phyloP scores from a whole-genome alignment of 176 grass and related monocot genomes.

The Alopecurus myosuroides region DNA sequence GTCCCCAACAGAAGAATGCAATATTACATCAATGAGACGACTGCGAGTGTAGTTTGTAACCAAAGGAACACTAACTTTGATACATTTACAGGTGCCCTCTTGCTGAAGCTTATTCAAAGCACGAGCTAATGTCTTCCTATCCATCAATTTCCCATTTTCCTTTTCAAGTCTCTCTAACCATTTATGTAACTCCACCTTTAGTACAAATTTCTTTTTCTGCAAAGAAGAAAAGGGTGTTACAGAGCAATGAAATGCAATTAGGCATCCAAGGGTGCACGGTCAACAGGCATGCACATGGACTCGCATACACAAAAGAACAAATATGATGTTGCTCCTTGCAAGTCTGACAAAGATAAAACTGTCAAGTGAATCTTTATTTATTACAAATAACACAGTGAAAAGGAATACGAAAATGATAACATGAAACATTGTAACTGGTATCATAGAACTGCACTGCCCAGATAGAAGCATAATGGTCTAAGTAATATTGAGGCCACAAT shows the following conservation, averaged over 20 bases:
- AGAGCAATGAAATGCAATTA: slow-evolving; percentile 9
- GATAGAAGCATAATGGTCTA: neutral
- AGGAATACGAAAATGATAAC: slow-evolving; percentile 14
- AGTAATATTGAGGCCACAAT: neutral
- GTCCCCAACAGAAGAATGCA: slow-evolving; percentile 70
- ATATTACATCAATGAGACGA: slow-evolving; percentile 77
- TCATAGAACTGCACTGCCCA: neutral
- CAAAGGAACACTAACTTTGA: slow-evolving; percentile 78
- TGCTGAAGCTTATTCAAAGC: slow-evolving; percentile 89
- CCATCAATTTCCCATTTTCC: slow-evolving; percentile 71
- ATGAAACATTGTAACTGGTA: slow-evolving; percentile 4
- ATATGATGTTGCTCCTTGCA: neutral
- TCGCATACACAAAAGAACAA: neutral
- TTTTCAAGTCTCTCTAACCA: slow-evolving; percentile 77
- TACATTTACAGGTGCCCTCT: slow-evolving; percentile 72
- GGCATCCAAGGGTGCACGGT: neutral
- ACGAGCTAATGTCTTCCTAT: slow-evolving; percentile 73
- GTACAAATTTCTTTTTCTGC: slow-evolving; percentile 82
- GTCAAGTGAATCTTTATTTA: neutral
- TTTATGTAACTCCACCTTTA: slow-evolving; percentile 79
- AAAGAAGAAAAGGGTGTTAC: slow-evolving; percentile 3
- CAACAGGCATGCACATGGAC: neutral
- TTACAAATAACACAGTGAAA: neutral
- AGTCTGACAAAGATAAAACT: neutral
- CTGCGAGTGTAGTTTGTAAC: slow-evolving; percentile 67